These are phyloP conservation scores for Oryza coarctata DNA, from an alignment of 176 grass and related monocot genomes.

Conservation along the genomic window DNA sequence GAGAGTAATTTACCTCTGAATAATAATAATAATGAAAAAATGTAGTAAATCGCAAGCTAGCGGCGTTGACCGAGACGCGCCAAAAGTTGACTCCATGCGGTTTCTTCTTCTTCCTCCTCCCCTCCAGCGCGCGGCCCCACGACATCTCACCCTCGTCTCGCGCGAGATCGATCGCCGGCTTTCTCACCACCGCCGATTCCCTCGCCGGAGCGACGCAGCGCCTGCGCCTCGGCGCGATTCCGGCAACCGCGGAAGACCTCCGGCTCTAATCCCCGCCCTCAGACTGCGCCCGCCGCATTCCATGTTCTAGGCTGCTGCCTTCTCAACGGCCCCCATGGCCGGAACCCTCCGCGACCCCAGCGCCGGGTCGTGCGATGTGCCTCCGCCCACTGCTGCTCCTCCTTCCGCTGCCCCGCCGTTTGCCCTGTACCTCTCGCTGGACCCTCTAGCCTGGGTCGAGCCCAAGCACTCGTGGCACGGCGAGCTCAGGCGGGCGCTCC, in stretches of 20 bases:
- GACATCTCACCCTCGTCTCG: too few relatives aligned
- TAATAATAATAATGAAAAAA: too few relatives aligned
- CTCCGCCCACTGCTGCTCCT: constrained; percentile 19
- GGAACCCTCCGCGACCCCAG: constrained; percentile 37
- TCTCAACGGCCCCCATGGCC: constrained; percentile 42
- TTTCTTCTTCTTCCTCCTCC: too few relatives aligned
- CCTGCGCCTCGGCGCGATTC: not conserved
- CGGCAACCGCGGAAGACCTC: not conserved
- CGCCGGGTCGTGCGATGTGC: constrained; percentile 11
- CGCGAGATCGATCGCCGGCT: not conserved
- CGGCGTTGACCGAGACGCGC: too few relatives aligned
- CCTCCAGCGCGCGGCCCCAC: too few relatives aligned
- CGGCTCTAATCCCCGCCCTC: not conserved
- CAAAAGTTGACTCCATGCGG: too few relatives aligned
- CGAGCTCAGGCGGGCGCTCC: constrained; percentile 61
- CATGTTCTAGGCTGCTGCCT: not conserved
- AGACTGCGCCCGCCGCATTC: not conserved
- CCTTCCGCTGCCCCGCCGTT: constrained; percentile 37
- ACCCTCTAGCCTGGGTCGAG: constrained; percentile 44
- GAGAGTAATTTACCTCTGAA: too few relatives aligned
- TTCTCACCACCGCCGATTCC: not conserved
- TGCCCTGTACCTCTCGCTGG: constrained; percentile 60
- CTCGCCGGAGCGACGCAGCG: not conserved
- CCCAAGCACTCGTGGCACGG: constrained; percentile 52
- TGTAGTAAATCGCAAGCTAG: too few relatives aligned